A percentile compares a stretch with the other conserved stretches of the same genome.
phyloP scores from a whole-genome alignment of 768 basidiomycete genomes.

The Mycena vulgaris region DNA sequence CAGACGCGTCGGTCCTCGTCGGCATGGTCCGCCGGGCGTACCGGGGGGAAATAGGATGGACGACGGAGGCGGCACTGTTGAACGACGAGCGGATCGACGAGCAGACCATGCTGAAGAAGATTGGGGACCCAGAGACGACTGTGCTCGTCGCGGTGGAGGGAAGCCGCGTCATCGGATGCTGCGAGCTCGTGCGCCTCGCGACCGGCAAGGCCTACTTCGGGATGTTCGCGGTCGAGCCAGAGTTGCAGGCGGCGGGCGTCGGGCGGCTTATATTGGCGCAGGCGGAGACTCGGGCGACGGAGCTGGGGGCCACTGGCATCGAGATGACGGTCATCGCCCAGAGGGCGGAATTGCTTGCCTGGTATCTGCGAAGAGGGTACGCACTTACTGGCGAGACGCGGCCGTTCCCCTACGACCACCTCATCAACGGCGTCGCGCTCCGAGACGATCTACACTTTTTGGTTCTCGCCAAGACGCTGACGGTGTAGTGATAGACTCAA shows the following conservation, averaged over 20 bases:
- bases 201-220: conserved; percentile 18
- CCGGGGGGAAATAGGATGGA: conserved; percentile 22
- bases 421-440: conserved; percentile 11
- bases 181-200: conserved; percentile 10
- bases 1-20: conserved; percentile 16
- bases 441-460: conserved; percentile 21
- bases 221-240: conserved; percentile 28
- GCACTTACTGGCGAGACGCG: conserved; percentile 10
- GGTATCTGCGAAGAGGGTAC: conserved; percentile 22
- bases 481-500: too few species aligned
- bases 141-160: conserved; percentile 23
- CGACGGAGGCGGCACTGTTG: conserved; percentile 14
- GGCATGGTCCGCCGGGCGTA: conserved; percentile 24
- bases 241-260: conserved; percentile 18
- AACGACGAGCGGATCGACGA: conserved; percentile 14
- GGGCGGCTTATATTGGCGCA: conserved; percentile 21
- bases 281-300: conserved; percentile 13
- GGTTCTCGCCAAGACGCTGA: conserved; percentile 22
- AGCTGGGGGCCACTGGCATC: neutral
- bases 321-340: conserved; percentile 23
- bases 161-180: conserved; percentile 18
- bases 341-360: conserved; percentile 9
- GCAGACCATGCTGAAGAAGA: conserved; percentile 1
- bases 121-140: neutral
- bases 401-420: neutral